Evolutionary conservation across 2,329 filamentous ascomycete genomes (phyloP).

Genomic region (Xylariales sp.): DNA sequence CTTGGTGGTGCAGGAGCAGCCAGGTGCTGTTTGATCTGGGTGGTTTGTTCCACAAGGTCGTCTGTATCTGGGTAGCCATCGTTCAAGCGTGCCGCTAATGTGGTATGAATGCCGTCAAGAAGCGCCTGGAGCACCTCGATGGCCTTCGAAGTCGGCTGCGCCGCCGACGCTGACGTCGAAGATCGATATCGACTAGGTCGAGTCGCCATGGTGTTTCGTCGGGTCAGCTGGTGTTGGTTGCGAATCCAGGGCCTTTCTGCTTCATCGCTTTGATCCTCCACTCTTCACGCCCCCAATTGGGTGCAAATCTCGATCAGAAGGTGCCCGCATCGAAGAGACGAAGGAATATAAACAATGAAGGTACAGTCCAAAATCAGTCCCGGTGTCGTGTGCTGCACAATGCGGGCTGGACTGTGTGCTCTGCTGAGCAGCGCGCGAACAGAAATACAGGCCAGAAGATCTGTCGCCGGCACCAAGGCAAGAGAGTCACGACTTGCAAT

Average conservation of each 20-base stretch:
- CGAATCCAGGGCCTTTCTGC: neutral
- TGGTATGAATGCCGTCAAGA: constrained; percentile 41
- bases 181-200: constrained; percentile 57
- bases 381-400: neutral
- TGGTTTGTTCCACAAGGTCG: constrained; percentile 50
- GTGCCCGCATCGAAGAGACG: neutral
- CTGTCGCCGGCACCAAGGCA: constrained; percentile 6
- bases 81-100: constrained; percentile 26
- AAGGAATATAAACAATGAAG: neutral
- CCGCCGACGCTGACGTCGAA: constrained; percentile 56
- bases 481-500: neutral
- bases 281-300: neutral
- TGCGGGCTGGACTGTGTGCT: neutral
- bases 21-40: constrained; percentile 61
- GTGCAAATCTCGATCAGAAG: neutral
- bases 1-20: constrained; percentile 41
- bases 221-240: constrained; percentile 1
- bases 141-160: constrained; percentile 53
- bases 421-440: neutral
- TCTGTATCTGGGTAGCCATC: constrained; percentile 44
- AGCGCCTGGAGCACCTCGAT: constrained; percentile 53
- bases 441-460: neutral
- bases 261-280: constrained; percentile 5
- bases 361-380: neutral
- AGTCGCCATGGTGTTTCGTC: constrained; percentile 39